Conservation (phyloP, 805 yeast genomes). For the Kregervanrija delftensis region DNA sequence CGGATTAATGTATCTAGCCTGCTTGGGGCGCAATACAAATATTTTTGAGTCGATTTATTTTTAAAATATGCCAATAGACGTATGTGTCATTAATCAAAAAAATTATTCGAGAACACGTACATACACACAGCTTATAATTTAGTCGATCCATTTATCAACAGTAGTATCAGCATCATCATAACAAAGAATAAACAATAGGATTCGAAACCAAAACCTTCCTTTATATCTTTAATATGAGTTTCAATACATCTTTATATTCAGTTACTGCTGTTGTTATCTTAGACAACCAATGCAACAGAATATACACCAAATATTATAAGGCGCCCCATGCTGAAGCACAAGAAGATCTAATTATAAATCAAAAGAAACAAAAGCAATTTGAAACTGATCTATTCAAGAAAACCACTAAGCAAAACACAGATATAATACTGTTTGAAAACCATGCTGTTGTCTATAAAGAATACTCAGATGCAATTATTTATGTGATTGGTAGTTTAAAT, state of each 20-base stretch:
- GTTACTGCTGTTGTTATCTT: constrained; percentile 74
- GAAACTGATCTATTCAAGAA: constrained; percentile 68
- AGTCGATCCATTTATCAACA: no score
- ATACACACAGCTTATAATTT: no score
- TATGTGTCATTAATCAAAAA: no score
- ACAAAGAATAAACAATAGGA: no score
- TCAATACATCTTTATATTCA: constrained; percentile 59
- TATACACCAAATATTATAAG: constrained; percentile 79
- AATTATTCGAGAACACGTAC: no score
- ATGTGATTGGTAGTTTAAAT: constrained; percentile 64
- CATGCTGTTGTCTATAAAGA: constrained; percentile 84
- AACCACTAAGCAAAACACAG: constrained; percentile 75
- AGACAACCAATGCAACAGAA: constrained; percentile 73
- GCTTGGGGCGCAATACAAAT: no score
- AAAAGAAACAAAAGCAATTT: constrained; percentile 65
- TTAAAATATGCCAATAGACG: no score
- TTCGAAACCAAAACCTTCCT: no score
- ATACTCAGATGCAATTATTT: constrained; percentile 64
- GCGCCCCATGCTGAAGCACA: constrained; percentile 46
- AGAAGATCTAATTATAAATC: constrained; percentile 23
- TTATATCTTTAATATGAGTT: constrained; percentile 12
- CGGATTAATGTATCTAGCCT: no score
- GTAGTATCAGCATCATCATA: no score
- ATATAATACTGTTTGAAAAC: constrained; percentile 71
- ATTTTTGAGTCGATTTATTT: no score